phyloP scores from a whole-genome alignment of 2,329 filamentous ascomycete genomes.

The Alternaria postmessia region DNA sequence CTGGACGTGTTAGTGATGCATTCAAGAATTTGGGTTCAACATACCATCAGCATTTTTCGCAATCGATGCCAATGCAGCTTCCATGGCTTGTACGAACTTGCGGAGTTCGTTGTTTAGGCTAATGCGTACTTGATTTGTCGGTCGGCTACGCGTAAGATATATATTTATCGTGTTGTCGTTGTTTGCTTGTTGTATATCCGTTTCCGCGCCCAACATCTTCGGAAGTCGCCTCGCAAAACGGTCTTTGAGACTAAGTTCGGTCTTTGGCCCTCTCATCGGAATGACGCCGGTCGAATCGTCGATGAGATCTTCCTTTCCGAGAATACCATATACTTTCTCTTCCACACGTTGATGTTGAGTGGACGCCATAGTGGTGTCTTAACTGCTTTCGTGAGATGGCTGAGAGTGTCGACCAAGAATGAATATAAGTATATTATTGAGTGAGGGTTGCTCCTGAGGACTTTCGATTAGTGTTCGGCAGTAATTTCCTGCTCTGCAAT shows the following conservation, averaged over 20 bases:
- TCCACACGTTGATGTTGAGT: not conserved
- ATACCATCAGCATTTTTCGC: not conserved
- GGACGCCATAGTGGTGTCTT: too few relatives aligned
- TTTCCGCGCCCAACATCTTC: not conserved
- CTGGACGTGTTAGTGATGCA: slow-evolving; percentile 4
- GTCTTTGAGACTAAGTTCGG: not conserved
- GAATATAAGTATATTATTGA: too few relatives aligned
- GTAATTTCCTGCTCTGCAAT: accelerated
- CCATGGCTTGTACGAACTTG: not conserved
- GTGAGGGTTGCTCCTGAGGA: too few relatives aligned
- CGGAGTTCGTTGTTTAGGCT: not conserved
- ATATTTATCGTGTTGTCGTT: not conserved
- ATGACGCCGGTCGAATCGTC: not conserved
- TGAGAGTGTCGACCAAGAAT: not conserved
- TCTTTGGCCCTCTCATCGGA: not conserved
- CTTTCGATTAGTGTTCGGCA: not conserved
- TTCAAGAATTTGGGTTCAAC: accelerated
- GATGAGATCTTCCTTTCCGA: not conserved
- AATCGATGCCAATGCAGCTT: not conserved
- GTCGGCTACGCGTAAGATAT: not conserved
- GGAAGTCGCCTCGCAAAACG: not conserved
- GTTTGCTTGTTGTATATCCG: not conserved
- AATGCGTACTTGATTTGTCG: not conserved
- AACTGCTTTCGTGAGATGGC: too few relatives aligned
- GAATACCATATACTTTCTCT: not conserved